Base-by-base conservation (phyloP, 2,329 filamentous ascomycete genomes). In the Fusarium sp. region DNA sequence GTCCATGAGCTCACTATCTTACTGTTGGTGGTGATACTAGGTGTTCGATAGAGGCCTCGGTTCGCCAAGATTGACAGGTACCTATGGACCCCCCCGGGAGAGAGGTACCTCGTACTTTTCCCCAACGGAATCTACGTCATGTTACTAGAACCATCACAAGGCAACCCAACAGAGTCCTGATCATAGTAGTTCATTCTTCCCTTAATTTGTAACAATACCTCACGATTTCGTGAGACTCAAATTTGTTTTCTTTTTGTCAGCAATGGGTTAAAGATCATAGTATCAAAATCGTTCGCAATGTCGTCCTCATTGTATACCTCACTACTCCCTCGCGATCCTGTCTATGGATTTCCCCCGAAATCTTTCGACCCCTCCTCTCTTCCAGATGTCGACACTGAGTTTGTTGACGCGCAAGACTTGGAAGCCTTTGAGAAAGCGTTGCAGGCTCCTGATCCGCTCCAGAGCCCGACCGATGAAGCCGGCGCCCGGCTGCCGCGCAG, bases 381-480 rank as follows among this genome's bases (percentile, higher is more conserved):
- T 20, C 94, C 94, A n/a, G 94, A 97, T 78, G 88, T 85, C 78
- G 87, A 94, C 77, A 85, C 86, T 73, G 89, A 96, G 57, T 97
- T 97, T 76, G 83, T 96, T 71, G 80, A 86, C 44, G 83, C 89
- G 40, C 88, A 88, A 61, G 91, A 97, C 75, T 83, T 97, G 32
- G 83, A 87, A 37, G 90, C 91, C 55, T 98, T 98, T 78, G 90
- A 91, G 63, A 88, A 87, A 61, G 95, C 95, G 9, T 86, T 97
- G 10, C 87, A 88, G n/a, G 92, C 92, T 2, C 93, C 94, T 1
- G 93, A 96, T 65, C 87, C 88, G 2, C 85, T 90, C 40, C 89
- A 91, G 35, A 89, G 85, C 14, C 83, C 87, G 48, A 80, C 85
- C 48, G 89, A 91, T 46, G 82, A 84, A 43, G 71, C 72, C 7